These are phyloP conservation scores for Rhododendron kiyosumense DNA, from an alignment of 148 eudicot species.

Conservation along the genomic window DNA sequence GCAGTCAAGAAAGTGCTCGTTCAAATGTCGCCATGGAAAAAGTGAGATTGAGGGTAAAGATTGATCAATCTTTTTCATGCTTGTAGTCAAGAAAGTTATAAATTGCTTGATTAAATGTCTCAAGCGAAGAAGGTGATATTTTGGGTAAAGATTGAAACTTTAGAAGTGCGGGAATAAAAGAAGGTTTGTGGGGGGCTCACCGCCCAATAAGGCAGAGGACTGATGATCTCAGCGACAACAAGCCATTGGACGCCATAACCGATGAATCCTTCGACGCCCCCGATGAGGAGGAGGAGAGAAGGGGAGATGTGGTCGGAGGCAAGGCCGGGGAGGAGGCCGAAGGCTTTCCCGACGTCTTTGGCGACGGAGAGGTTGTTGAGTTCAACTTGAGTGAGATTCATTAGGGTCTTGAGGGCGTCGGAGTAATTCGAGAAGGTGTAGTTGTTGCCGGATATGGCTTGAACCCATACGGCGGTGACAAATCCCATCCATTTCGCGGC, in stretches of 20 bases:
- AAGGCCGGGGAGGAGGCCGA: slow-evolving; percentile 61
- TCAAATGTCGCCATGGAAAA: too few relatives aligned
- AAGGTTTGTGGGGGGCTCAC: slow-evolving; percentile 22
- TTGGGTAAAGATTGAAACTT: background rate
- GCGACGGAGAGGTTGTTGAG: slow-evolving; percentile 62
- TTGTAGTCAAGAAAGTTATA: background rate
- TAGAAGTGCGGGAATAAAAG: background rate
- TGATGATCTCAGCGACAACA: slow-evolving; percentile 42
- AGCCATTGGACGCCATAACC: slow-evolving; percentile 82
- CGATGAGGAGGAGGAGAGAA: slow-evolving; percentile 49
- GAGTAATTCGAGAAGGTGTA: slow-evolving; percentile 76
- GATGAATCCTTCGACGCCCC: slow-evolving; percentile 48
- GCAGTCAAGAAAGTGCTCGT: background rate
- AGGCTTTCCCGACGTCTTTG: slow-evolving; percentile 67
- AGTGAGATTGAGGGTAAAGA: background rate
- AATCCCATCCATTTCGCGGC: slow-evolving; percentile 66
- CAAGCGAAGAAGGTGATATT: background rate
- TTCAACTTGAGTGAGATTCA: slow-evolving; percentile 51
- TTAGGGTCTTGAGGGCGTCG: slow-evolving; percentile 47
- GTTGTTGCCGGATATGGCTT: slow-evolving; percentile 66
- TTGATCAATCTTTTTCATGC: background rate
- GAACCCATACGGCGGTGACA: slow-evolving; percentile 74
- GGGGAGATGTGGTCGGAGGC: slow-evolving; percentile 51
- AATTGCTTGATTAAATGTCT: background rate
- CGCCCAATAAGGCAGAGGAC: slow-evolving; percentile 67